Conservation (phyloP, 179 eudicot genomes). For the Silene vulgaris region DNA sequence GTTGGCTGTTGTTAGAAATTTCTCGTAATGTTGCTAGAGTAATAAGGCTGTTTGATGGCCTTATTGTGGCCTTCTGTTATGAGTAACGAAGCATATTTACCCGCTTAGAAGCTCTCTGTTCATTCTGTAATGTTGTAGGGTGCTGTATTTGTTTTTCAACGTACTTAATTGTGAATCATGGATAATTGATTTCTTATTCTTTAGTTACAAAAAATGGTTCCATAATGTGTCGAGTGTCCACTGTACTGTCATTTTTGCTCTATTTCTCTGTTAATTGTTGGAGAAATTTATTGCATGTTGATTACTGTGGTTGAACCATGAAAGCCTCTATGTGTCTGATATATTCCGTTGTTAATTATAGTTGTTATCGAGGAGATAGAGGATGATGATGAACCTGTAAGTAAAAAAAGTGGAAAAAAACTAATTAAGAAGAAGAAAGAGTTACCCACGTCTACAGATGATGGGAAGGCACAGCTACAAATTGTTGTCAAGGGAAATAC, state of each 20-base stretch:
- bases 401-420: slow-evolving; percentile 31
- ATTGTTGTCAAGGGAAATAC: slow-evolving; percentile 33
- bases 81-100: background rate
- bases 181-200: background rate
- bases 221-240: background rate
- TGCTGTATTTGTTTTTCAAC: background rate
- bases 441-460: slow-evolving; percentile 39
- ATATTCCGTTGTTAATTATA: slow-evolving; percentile 21
- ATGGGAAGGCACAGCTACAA: slow-evolving; percentile 31
- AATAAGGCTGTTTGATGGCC: background rate
- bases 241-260: background rate
- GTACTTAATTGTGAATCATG: background rate
- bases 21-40: background rate
- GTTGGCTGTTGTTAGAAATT: background rate
- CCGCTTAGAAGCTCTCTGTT: background rate
- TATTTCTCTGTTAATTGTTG: background rate
- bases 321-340: slow-evolving; percentile 14
- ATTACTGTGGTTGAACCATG: slow-evolving; percentile 4
- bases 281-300: background rate
- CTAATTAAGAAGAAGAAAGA: slow-evolving; percentile 48
- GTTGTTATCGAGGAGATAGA: slow-evolving; percentile 55
- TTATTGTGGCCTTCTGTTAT: background rate
- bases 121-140: background rate
- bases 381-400: slow-evolving; percentile 39
- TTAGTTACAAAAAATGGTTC: background rate